Evolutionary conservation across 306 rosid species (phyloP), one percentile per base, ranked within the genome.

Genomic region (Cicer chorassanicum): DNA sequence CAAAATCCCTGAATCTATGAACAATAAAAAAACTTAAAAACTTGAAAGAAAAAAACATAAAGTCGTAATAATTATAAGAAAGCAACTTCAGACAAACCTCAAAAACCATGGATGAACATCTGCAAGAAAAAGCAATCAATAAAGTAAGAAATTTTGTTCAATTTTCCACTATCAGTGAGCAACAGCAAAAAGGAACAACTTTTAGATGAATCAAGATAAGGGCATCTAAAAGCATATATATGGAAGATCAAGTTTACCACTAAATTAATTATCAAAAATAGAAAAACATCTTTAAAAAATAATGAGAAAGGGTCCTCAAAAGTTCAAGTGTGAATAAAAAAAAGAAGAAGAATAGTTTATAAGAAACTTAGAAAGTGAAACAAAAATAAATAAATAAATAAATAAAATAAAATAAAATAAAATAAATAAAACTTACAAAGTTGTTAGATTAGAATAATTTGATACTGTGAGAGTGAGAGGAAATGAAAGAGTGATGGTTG

Each of bases 171-270:
- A 14, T 14, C 41, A 56, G 41, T 13, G 62, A 81, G 19, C 11
- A 65, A 51, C 8, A 81, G 57, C 45, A 69, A 54, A 36, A 81
- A 73, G 44, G 13, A 36, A 60, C 44, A 71, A 56, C 14, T 18
- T 42, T 48, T 44, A 57, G 49, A 56, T 1, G 55, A 74, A 78
- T 65, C 77, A 59, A 69, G 73, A 6, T 16, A 68, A 16, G 59
- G 43, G 46, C 4, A 72, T 36, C 49, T 13, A 42, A 43, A 43
- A 55, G 48, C 14, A 69, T 3, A 45, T 1, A 69, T 3, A 45
- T 1, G 44, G 79, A 63, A 53, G 75, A 73, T 81, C 81, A 65
- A 77, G 85, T 49, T 36, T 41, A 64, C 19, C 36, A 13, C 73
- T 73, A 29, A 29, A 29, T 3, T 46, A 12, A 45, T 54, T 8